These are phyloP conservation scores for Cyberlindnera saturnus DNA, from an alignment of 805 yeast species.

Conservation along the genomic window DNA sequence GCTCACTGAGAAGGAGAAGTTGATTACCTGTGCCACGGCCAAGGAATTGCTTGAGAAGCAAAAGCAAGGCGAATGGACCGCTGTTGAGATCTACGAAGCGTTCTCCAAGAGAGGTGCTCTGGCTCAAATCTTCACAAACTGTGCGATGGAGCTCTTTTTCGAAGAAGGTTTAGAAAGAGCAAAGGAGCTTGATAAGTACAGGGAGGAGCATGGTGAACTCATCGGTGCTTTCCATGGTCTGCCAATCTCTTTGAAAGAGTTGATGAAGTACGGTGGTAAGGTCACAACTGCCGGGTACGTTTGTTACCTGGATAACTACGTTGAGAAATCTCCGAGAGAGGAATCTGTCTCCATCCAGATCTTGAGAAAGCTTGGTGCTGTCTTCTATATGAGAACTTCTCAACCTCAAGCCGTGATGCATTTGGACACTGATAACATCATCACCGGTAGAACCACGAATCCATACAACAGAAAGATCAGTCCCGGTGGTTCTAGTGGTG, in stretches of 20 bases:
- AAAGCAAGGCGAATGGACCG: conserved; percentile 29
- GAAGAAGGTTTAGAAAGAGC: conserved; percentile 58
- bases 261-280: conserved; percentile 49
- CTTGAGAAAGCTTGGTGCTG: conserved; percentile 34
- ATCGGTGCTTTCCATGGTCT: conserved; percentile 67
- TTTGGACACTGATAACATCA: conserved; percentile 53
- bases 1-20: conserved; percentile 15
- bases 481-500: conserved; percentile 70
- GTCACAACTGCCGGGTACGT: conserved; percentile 60
- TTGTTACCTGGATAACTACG: conserved; percentile 40
- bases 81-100: conserved; percentile 40
- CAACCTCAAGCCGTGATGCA: conserved; percentile 72
- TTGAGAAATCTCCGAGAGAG: conserved; percentile 28
- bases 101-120: conserved; percentile 53
- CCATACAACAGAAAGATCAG: conserved; percentile 52
- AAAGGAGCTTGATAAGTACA: conserved; percentile 44
- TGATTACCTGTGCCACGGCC: conserved; percentile 17
- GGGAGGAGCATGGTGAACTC: conserved; percentile 37
- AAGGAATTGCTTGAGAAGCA: conserved; percentile 16
- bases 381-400: conserved; percentile 57
- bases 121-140: conserved; percentile 46
- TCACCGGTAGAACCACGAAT: conserved; percentile 55
- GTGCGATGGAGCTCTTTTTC: conserved; percentile 35
- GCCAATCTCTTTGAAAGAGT: conserved; percentile 65
- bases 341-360: conserved; percentile 47